Conservation (phyloP, 805 yeast species). For the Schizosaccharomyces pombe region DNA sequence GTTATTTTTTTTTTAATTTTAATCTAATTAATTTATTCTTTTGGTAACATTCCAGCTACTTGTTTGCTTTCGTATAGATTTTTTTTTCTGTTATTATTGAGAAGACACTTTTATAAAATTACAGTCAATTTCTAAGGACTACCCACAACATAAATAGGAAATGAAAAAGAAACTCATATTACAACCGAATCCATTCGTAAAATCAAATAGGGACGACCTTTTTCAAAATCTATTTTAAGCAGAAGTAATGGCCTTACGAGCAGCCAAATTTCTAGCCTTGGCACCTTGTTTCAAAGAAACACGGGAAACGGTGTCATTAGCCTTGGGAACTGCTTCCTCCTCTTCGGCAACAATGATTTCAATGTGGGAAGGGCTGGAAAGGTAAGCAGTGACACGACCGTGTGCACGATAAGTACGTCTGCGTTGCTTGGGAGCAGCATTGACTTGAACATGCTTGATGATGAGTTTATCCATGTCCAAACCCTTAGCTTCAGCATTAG, state of each 20-base stretch:
- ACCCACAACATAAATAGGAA: too few species aligned
- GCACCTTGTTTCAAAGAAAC: conserved; percentile 3
- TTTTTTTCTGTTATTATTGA: too few species aligned
- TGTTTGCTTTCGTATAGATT: too few species aligned
- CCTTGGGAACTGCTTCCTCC: conserved; percentile 82
- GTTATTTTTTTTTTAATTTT: too few species aligned
- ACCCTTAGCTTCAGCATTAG: conserved; percentile 98
- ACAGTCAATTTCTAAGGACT: too few species aligned
- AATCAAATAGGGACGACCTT: not conserved
- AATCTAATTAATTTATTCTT: too few species aligned
- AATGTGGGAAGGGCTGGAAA: conserved; percentile 96
- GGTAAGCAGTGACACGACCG: conserved; percentile 99
- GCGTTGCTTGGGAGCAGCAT: conserved; percentile 99
- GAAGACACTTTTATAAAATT: too few species aligned
- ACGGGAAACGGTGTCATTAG: conserved; percentile 16
- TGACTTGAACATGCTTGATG: conserved; percentile 96
- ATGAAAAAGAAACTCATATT: not conserved
- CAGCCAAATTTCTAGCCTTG: conserved; percentile 3
- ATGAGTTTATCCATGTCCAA: conserved; percentile 83
- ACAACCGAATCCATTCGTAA: not conserved
- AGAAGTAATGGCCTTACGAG: conserved; percentile 3
- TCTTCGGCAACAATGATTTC: conserved; percentile 91
- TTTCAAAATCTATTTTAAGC: not conserved
- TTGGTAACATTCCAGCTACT: too few species aligned
- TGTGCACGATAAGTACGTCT: conserved; percentile 99